A percentile compares a stretch with the other conserved stretches of the same genome.
Conservation (phyloP, 305 asterid genomes). For the Caryopteris hybrid region DNA sequence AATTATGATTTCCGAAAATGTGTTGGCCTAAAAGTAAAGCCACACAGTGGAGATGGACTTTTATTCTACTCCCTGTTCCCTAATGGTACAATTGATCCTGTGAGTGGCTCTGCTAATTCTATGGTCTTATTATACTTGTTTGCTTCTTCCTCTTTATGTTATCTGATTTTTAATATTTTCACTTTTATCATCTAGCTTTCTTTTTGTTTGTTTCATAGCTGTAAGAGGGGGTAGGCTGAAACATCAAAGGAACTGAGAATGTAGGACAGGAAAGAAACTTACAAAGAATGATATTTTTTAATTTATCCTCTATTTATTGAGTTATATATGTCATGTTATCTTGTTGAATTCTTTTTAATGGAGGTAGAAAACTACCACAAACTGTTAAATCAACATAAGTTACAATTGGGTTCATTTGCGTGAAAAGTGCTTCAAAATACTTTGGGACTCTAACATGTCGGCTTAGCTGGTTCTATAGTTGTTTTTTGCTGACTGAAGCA, state of each 20-base stretch:
- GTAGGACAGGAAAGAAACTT: background rate
- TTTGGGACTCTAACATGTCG: background rate
- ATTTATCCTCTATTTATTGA: too few species aligned
- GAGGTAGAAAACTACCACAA: background rate
- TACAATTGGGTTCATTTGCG: background rate
- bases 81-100: conserved; percentile 89
- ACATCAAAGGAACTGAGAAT: background rate
- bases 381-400: background rate
- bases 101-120: conserved; percentile 34
- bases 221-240: conserved; percentile 9
- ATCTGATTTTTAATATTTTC: background rate
- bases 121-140: background rate
- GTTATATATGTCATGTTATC: too few species aligned
- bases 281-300: background rate
- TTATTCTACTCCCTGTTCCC: conserved; percentile 82
- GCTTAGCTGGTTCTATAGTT: background rate
- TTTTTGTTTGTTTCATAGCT: conserved; percentile 6
- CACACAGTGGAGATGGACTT: conserved; percentile 90
- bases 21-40: conserved; percentile 81
- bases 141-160: background rate
- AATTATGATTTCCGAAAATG: conserved; percentile 63
- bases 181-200: background rate
- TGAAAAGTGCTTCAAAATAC: background rate
- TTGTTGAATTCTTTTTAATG: background rate
- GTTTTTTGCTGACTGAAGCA: background rate